These are phyloP conservation scores for Neltuma alba DNA, from an alignment of 306 rosid genomes.

Conservation along the genomic window DNA sequence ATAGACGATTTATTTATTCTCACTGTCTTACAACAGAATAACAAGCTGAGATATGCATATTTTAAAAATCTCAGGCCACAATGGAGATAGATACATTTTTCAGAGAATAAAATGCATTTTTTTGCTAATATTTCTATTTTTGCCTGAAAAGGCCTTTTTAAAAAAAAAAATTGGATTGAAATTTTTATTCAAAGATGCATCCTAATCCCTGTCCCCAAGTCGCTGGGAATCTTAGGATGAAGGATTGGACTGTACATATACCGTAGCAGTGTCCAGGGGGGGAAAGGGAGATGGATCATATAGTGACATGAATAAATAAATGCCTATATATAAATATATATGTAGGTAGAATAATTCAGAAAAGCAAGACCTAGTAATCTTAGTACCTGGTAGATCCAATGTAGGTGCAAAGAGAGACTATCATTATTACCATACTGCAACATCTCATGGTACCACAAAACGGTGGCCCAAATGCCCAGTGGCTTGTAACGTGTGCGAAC, in stretches of 20 bases:
- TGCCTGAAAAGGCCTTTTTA: too few species aligned
- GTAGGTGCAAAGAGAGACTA: background rate
- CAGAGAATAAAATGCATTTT: too few species aligned
- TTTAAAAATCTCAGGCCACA: too few species aligned
- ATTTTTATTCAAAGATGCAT: too few species aligned
- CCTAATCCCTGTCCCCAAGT: background rate
- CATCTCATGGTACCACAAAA: background rate
- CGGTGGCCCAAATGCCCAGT: slow-evolving; percentile 12
- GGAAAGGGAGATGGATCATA: background rate
- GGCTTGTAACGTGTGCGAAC: too few species aligned
- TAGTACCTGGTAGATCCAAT: background rate
- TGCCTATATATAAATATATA: too few species aligned
- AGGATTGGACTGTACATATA: background rate
- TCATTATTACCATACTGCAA: background rate
- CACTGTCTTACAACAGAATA: too few species aligned
- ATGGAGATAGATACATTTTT: too few species aligned
- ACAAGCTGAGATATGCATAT: too few species aligned
- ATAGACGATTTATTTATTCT: too few species aligned
- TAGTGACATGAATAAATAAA: background rate
- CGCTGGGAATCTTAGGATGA: background rate
- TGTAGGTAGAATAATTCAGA: background rate
- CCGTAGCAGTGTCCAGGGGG: background rate
- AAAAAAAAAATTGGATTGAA: too few species aligned
- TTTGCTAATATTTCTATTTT: too few species aligned
- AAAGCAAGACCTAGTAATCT: background rate